Percentiles rank a stretch among this genome's conserved stretches.
These are phyloP conservation scores for Salix suchowensis DNA, from an alignment of 345 rosid genomes.

Conservation along the genomic window DNA sequence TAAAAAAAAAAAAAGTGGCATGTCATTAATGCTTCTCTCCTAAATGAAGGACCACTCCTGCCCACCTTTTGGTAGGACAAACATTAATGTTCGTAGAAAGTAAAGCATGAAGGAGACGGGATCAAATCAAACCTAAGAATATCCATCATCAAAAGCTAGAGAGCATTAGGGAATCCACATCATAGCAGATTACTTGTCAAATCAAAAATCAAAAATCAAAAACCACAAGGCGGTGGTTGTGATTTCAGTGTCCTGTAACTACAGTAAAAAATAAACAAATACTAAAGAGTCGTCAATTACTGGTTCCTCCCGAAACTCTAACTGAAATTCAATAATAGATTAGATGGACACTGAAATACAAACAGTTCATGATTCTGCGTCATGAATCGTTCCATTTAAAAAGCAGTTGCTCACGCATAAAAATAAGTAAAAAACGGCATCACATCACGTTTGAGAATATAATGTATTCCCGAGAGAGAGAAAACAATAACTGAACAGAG, in stretches of 20 bases:
- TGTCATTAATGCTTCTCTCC: constrained; percentile 6
- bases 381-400: not conserved
- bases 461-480: not conserved
- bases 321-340: not conserved
- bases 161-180: not conserved
- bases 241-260: not conserved
- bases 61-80: not conserved
- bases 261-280: not conserved
- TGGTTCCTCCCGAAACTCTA: not conserved
- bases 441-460: not conserved
- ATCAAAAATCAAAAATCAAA: not conserved
- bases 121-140: not conserved
- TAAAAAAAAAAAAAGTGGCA: not conserved
- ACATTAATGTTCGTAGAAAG: not conserved
- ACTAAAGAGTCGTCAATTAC: not conserved
- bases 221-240: not conserved
- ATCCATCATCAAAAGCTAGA: not conserved
- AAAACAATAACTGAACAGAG: not conserved
- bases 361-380: not conserved
- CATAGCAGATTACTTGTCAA: not conserved
- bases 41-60: not conserved
- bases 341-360: no score
- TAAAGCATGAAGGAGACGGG: not conserved
- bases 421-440: not conserved
- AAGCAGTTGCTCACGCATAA: not conserved